Base-by-base conservation (phyloP, 1,284 basidiomycete genomes). In the Ceratobasidium sp. region DNA sequence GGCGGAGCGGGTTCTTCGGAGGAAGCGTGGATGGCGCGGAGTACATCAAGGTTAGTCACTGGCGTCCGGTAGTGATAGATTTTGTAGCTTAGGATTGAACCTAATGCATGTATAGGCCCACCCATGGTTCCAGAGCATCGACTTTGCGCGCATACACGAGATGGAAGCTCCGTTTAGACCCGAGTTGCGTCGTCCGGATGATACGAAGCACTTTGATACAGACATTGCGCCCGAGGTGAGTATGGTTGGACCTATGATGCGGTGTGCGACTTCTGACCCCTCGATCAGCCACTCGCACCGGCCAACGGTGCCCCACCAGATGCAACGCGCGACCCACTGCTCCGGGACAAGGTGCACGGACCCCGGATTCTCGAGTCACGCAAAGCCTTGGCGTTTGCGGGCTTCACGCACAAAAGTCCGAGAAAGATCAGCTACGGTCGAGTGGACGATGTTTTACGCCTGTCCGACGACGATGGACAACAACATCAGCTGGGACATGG, bases 181-280 rank as follows among this genome's bases (percentile, higher is more conserved):
- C 18, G 89, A 94, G 71, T 86, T 98, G 67, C 83, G 79, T 50
- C 84, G 87, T 74, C 90, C 91, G 34, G 92, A 91, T 77, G 94
- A 97, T 80, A 97, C 94, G 30, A 85, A 87, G 75, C 94, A 97
- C 80, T 96, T 97, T 77, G 94, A 96, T 81, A 89, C 93, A 73
- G 94, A 96, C 80, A 98, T 98, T 76, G 93, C 94, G 39, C 83
- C 92, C 58, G 93, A 96, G 87, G 93, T 93, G 81, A 80, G 89
- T 79, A 59, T 1, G 12, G 75, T 12, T 41, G 23, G 23, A 10
- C 21, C 9, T 1, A 26, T 23, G 6, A 48, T 1, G 36, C n/a
- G n/a, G n/a, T n/a, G n/a, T n/a, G 16, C 28, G 23, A 23, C 28
- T 14, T 32, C 12, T 82, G 95, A 89, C 93, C 94, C 71, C 87